Percentiles rank a stretch among this genome's conserved stretches.
These are phyloP conservation scores for Ambrosiella xylebori DNA, from an alignment of 2,329 filamentous ascomycete genomes.

Conservation along the genomic window DNA sequence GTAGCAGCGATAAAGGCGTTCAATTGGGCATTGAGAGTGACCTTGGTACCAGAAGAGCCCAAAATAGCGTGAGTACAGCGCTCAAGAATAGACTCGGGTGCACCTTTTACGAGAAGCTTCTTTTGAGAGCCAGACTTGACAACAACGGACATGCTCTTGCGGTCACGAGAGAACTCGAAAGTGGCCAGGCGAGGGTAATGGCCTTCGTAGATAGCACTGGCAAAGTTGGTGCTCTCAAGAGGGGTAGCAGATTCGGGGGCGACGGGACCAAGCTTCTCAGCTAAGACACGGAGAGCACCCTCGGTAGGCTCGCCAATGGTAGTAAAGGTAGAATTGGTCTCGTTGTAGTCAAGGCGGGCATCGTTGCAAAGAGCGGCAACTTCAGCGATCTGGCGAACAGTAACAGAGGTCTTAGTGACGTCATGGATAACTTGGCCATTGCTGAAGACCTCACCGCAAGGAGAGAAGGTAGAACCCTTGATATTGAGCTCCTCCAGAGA, in stretches of 20 bases:
- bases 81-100: slow-evolving; percentile 84
- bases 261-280: slow-evolving; percentile 84
- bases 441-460: slow-evolving; percentile 54
- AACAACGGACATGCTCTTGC: slow-evolving; percentile 98
- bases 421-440: slow-evolving; percentile 53
- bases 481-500: slow-evolving; percentile 75
- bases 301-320: slow-evolving; percentile 91
- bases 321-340: slow-evolving; percentile 54
- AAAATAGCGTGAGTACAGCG: slow-evolving; percentile 71
- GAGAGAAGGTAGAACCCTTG: slow-evolving; percentile 82
- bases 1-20: slow-evolving; percentile 56
- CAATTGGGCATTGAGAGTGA: slow-evolving; percentile 53
- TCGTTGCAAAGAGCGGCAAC: slow-evolving; percentile 76
- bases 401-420: slow-evolving; percentile 53
- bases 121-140: slow-evolving; percentile 53
- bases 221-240: slow-evolving; percentile 57
- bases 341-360: slow-evolving; percentile 64
- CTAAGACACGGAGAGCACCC: slow-evolving; percentile 74
- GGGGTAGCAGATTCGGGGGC: slow-evolving; percentile 36
- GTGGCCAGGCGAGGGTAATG: slow-evolving; percentile 61
- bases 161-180: slow-evolving; percentile 91
- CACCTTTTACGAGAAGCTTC: slow-evolving; percentile 87
- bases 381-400: slow-evolving; percentile 60
- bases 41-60: slow-evolving; percentile 61
- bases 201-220: slow-evolving; percentile 72